Evolutionary conservation across 768 basidiomycete species (phyloP), one percentile per base, ranked within the genome.

Genomic region (Termitomyces bulborhizus): DNA sequence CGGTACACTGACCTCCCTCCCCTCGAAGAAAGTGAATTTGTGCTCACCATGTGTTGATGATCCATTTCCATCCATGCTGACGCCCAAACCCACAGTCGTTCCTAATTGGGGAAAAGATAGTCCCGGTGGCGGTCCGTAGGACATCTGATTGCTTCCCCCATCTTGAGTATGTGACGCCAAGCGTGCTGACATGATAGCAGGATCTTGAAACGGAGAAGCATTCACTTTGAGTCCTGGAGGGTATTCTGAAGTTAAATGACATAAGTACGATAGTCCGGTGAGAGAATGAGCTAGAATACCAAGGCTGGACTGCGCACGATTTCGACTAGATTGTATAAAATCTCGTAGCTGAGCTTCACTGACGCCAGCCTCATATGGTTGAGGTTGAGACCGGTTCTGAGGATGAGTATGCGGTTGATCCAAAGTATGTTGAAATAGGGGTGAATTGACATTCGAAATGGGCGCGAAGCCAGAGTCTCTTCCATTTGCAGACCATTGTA

Each of bases 1-100:
- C 79, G 89, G 87, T 88, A 90, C 85, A 80, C 80, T 83, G 84
- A 77, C 85, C 86, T 81, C 86, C 88, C 85, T 86, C 87, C 86
- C 86, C 85, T 81, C 68, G 72, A 71, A 70, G 68, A 73, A 71
- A 68, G 69, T 62, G 56, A 66, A 75, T 74, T 73, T 67, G 62
- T 63, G 84, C 88, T 90, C 85, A 90, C 89, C 83, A 74, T 85
- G 73, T 59, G 71, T 66, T 46, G 76, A 74, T 57, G 76, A 74
- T 57, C 70, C 72, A 64, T 70, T 73, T 32, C 65, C 62, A 52
- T 76, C 66, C 51, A 64, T 57, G 45, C 55, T 64, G 60, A 66
- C 63, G 44, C 70, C 68, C 51, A 64, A 58, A 45, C 58, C 54
- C 26, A 56, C 64, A 39, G 51, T 57, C 29, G 67, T 61, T 16